Conservation (phyloP, 73 alveolate species). For the Durusdinium trenchii region DNA sequence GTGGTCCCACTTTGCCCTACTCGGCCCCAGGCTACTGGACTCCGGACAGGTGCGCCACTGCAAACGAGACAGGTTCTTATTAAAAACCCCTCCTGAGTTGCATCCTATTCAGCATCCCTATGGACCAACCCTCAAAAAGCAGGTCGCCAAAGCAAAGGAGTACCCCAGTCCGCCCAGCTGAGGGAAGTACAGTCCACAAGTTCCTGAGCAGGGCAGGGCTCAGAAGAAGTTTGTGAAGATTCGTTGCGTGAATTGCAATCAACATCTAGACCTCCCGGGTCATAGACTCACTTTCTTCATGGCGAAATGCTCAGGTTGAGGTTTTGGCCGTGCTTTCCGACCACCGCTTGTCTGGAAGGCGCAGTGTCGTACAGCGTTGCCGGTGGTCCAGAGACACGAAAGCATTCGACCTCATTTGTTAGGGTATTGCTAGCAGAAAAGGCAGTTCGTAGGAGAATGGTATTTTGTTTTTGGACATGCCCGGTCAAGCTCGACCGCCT, state of each 20-base stretch:
- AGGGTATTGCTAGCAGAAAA: no score
- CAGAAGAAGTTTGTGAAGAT: no score
- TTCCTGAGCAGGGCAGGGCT: no score
- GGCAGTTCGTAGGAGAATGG: no score
- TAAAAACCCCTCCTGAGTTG: neutral
- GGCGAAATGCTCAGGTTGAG: constrained; percentile 21
- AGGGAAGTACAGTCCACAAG: no score
- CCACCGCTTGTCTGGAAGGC: constrained; percentile 65
- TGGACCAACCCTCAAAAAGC: neutral
- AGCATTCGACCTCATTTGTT: no score
- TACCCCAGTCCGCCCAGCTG: neutral
- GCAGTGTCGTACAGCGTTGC: no score
- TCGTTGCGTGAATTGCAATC: no score
- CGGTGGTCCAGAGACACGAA: no score
- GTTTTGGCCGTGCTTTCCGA: constrained; percentile 83
- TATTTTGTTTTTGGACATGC: no score
- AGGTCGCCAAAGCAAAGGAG: neutral
- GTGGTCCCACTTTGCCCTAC: constrained; percentile 56
- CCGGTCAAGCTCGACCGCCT: no score
- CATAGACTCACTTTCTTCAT: neutral
- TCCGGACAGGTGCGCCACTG: constrained; percentile 31
- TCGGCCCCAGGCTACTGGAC: constrained; percentile 71
- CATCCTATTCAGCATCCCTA: neutral
- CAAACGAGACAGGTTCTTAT: neutral
- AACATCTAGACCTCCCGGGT: no score